Evolutionary conservation across 345 rosid species (phyloP).

Genomic region (Mercurialis annua): DNA sequence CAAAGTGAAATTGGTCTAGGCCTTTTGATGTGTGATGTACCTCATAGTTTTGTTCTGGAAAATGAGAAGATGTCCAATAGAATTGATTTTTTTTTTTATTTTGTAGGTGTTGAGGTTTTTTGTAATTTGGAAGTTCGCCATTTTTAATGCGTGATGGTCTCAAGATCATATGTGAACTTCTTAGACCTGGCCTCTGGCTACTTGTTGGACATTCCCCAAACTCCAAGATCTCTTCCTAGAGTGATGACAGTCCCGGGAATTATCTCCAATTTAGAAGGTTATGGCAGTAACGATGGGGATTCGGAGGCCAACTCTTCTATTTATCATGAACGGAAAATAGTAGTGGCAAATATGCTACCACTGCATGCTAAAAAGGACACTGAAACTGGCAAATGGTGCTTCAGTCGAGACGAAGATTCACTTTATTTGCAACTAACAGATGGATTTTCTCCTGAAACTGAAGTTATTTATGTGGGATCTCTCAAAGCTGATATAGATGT

Average conservation of each 20-base stretch:
- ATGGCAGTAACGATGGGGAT: slow-evolving; percentile 42
- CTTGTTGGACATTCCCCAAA: slow-evolving; percentile 54
- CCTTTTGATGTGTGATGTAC: not conserved
- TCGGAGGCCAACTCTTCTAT: slow-evolving; percentile 50
- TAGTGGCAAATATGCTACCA: slow-evolving; percentile 30
- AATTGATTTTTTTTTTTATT: not conserved
- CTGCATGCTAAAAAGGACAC: slow-evolving; percentile 24
- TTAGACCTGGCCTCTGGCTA: slow-evolving; percentile 59
- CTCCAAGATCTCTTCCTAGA: slow-evolving; percentile 62
- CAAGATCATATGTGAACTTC: slow-evolving; percentile 50
- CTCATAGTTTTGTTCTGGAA: not conserved
- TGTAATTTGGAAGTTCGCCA: slow-evolving; percentile 15
- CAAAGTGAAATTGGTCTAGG: too few relatives aligned
- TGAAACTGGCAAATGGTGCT: slow-evolving; percentile 51
- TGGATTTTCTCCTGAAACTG: slow-evolving; percentile 58
- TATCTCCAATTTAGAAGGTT: slow-evolving; percentile 54
- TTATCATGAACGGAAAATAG: slow-evolving; percentile 23
- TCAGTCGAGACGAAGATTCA: slow-evolving; percentile 58
- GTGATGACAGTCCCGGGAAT: slow-evolving; percentile 76
- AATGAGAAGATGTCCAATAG: not conserved
- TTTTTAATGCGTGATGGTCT: slow-evolving; percentile 44
- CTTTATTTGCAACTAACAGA: slow-evolving; percentile 55
- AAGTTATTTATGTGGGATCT: slow-evolving; percentile 66
- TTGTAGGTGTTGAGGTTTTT: slow-evolving; percentile 20
- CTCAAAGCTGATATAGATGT: slow-evolving; percentile 53